These are phyloP conservation scores for Leccinum rimulosum DNA, from an alignment of 768 basidiomycete species.

Conservation along the genomic window DNA sequence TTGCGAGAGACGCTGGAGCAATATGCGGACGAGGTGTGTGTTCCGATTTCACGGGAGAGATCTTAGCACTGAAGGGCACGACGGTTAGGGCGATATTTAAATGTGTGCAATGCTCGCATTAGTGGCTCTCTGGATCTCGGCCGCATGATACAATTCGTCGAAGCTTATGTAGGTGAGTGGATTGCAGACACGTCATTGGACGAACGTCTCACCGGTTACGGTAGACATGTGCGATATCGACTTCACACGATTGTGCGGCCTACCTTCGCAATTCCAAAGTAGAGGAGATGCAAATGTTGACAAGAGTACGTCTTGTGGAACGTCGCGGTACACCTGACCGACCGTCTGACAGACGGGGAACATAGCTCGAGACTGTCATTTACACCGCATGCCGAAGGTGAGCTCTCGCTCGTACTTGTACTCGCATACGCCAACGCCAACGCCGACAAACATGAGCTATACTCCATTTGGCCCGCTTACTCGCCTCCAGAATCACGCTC, in stretches of 20 bases:
- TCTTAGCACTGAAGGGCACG: not conserved
- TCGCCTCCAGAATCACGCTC: too few species aligned
- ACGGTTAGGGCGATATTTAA: conserved; percentile 70
- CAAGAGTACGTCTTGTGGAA: conserved; percentile 42
- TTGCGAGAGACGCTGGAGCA: conserved; percentile 55
- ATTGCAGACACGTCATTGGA: not conserved
- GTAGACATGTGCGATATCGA: conserved; percentile 62
- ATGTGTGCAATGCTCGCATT: conserved; percentile 73
- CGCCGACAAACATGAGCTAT: too few species aligned
- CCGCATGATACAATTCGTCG: conserved; percentile 57
- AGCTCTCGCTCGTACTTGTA: too few species aligned
- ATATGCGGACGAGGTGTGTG: conserved; percentile 58
- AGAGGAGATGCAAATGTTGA: conserved; percentile 50
- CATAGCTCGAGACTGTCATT: conserved; percentile 71
- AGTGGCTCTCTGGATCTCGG: conserved; percentile 51
- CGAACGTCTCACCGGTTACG: not conserved
- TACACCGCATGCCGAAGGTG: conserved; percentile 71
- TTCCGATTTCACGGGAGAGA: not conserved
- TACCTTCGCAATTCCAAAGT: conserved; percentile 63
- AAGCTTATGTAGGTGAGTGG: conserved; percentile 68
- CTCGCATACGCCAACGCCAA: too few species aligned
- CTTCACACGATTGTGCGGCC: conserved; percentile 66
- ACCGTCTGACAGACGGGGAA: not conserved
- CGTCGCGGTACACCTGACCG: too few species aligned
- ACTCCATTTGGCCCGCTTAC: too few species aligned